phyloP scores from a whole-genome alignment of 2,329 filamentous ascomycete species.

The Aspergillus spinulosporus region DNA sequence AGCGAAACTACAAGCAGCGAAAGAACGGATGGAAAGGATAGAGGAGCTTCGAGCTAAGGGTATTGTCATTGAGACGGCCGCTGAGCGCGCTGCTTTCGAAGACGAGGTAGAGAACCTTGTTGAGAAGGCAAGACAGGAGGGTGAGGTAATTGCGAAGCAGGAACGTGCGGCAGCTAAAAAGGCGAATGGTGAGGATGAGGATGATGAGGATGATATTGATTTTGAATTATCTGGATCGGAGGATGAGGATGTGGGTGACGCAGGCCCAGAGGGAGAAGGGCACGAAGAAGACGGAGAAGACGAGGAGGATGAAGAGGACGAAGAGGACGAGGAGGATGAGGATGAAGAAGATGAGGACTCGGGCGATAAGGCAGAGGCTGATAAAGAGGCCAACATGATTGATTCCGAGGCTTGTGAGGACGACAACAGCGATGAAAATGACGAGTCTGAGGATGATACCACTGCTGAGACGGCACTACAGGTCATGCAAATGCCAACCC shows the following conservation, averaged over 20 bases:
- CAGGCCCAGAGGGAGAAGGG: conserved; percentile 22
- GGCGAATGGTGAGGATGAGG: conserved; percentile 51
- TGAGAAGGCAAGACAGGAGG: conserved; percentile 78
- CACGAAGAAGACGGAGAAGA: conserved; percentile 13
- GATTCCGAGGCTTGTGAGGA: conserved; percentile 43
- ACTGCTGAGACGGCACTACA: conserved; percentile 39
- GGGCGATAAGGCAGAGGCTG: conserved; percentile 12
- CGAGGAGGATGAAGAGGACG: not conserved
- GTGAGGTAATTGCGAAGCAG: conserved; percentile 71
- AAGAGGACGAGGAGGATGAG: not conserved
- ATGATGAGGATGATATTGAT: conserved; percentile 37
- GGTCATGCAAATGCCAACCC: conserved; percentile 49
- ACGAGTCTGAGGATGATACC: conserved; percentile 35
- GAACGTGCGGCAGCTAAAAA: conserved; percentile 71
- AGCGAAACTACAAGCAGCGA: conserved; percentile 75
- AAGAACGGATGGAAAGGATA: conserved; percentile 74
- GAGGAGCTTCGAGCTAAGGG: conserved; percentile 77
- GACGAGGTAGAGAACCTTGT: conserved; percentile 85
- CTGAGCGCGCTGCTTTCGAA: conserved; percentile 80
- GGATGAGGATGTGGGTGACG: conserved; percentile 43
- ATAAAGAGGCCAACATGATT: conserved; percentile 23
- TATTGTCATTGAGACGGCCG: conserved; percentile 76
- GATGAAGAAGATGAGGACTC: conserved; percentile 20
- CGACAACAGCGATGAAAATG: conserved; percentile 41
- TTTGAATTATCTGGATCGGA: conserved; percentile 51